Base-by-base conservation (phyloP, 176 grass and related monocot species). In the Aechmea fasciata region DNA sequence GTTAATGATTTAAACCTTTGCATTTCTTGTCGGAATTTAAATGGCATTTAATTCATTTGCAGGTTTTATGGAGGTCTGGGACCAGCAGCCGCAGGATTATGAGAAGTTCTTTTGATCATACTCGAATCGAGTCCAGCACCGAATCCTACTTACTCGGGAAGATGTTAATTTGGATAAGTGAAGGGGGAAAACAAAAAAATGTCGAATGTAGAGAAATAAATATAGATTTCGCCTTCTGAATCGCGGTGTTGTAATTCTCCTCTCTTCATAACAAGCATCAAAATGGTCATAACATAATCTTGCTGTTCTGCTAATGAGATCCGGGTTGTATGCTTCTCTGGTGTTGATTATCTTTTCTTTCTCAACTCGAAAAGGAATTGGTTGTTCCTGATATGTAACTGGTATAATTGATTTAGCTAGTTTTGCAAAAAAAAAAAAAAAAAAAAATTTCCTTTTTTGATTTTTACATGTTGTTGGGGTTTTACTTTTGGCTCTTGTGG, bases 51-150 rank as follows among this genome's bases (percentile, higher is more conserved):
- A 15, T 33, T 41, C 33, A 48, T 67, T 67, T 53, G 15, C n/a
- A 76, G 73, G 73, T 47, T 76, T 76, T 57, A 76, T 76, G 73
- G 73, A 54, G 3, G 73, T 76, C 26, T 76, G 73, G 73, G 73
- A 76, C 73, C 73, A 76, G 51, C 50, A 15, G 12, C 11, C 73
- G 19, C 73, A 54, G 11, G 73, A 76, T 57, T 76, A 76, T 25
- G 73, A 67, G 63, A 76, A 76, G 51, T 76, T 76, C 64, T 76
- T 76, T 67, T 76, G 50, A 67, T 24, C 41, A 69, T 51, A 19
- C 8, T 13, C 51, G 48, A 20, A 13, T 6, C 67, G 51, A 50
- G 15, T 13, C 3, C 11, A 50, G 12, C 10, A 3, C 3, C 28
- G 11, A 12, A 11, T 26, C 17, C 28, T 65, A 65, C 25, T 26